A percentile compares a stretch with the other conserved stretches of the same genome.
These are phyloP conservation scores for Ceratobasidium sp. DNA, from an alignment of 1,284 basidiomycete species.

Conservation along the genomic window DNA sequence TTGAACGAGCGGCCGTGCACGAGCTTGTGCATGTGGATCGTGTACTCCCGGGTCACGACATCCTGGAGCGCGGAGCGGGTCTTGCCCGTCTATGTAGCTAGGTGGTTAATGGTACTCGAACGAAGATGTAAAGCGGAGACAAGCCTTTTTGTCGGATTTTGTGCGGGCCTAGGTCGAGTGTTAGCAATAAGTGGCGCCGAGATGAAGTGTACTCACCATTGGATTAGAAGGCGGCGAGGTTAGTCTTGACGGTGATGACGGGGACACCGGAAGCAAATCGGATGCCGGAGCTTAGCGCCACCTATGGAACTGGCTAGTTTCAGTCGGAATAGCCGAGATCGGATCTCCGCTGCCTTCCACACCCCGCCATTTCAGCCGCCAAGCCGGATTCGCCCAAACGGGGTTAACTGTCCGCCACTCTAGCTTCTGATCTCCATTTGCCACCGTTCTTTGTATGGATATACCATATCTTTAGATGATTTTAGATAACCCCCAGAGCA, in stretches of 20 bases:
- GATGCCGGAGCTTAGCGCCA: slow-evolving; percentile 11
- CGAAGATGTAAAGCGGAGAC: not conserved
- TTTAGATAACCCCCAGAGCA: not conserved
- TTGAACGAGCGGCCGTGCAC: slow-evolving; percentile 93
- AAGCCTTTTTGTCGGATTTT: slow-evolving; percentile 44
- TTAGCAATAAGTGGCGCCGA: not conserved
- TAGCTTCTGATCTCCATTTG: not conserved
- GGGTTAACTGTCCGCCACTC: not conserved
- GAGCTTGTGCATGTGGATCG: slow-evolving; percentile 94
- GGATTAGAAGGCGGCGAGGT: slow-evolving; percentile 29
- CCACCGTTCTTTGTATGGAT: not conserved
- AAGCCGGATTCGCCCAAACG: not conserved
- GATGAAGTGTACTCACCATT: slow-evolving; percentile 24
- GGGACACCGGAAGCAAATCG: slow-evolving; percentile 39
- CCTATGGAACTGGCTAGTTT: not conserved
- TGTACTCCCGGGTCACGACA: slow-evolving; percentile 97
- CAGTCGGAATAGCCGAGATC: not conserved
- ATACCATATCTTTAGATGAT: not conserved
- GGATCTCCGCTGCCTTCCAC: not conserved
- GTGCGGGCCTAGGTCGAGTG: slow-evolving; percentile 25
- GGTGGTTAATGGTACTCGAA: not conserved
- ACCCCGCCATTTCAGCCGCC: slow-evolving; percentile 4
- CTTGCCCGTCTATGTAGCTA: slow-evolving; percentile 75
- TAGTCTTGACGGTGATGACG: slow-evolving; percentile 22
- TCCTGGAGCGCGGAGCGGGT: slow-evolving; percentile 93